Evolutionary conservation across 805 yeast genomes (phyloP), one percentile per base, ranked within the genome.

Genomic region (Vanderwaltozyma polyspora): DNA sequence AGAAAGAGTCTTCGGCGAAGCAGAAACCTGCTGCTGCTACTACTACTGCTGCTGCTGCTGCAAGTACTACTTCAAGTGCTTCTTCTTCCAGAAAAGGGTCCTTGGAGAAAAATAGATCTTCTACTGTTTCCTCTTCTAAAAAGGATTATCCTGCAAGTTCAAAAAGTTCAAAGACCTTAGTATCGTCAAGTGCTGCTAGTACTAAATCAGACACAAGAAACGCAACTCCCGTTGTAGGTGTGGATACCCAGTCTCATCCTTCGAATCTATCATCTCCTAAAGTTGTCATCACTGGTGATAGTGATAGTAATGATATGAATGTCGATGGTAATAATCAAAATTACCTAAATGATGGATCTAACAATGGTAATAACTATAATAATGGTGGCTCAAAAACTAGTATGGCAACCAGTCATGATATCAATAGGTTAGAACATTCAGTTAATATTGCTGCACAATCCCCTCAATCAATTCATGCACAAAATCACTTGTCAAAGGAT

Each of bases 1-100:
- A 68, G 33, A 59, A 66, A 42, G 53, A 60, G 32, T 7, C 7
- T 21, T 21, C 23, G 10, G 7, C 10, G 23, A 53, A 52, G 28
- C 55, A 57, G 31, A 52, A 44, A 28, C n/a, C n/a, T n/a, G n/a
- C n/a, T n/a, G 43, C 47, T 33, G 30, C 37, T 15, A 16, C n/a
- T 7, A 15, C 15, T 16, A 13, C 17, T 17, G n/a, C 11, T 5
- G 7, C 12, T 28, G 6, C 25, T 10, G 14, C 40, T 26, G 32
- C 49, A 5, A 12, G 37, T 6, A 31, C 31, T 12, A 38, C 23
- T 33, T 19, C 43, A 15, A 36, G 42, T 45, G 34, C 19, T 22
- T 31, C 39, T 7, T 40, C 40, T 44, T 35, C 41, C 14, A 49
- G 39, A 43, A 34, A 41, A 28, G 34, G 28, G 42, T 31, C 48